phyloP scores from a whole-genome alignment of 495 filamentous ascomycete genomes.

The Extremus antarcticus region DNA sequence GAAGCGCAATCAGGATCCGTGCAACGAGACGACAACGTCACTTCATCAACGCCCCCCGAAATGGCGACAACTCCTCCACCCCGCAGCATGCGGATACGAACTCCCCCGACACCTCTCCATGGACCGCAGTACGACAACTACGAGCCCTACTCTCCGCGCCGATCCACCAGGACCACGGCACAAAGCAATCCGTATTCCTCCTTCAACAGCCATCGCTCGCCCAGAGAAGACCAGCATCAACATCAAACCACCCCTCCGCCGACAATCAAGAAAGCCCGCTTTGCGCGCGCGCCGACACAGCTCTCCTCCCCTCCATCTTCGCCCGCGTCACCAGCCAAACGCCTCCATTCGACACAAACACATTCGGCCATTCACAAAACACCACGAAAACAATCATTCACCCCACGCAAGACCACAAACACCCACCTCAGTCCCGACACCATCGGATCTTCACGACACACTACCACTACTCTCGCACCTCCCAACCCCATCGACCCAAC shows the following conservation, averaged over 20 bases:
- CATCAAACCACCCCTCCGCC: slow-evolving; percentile 23
- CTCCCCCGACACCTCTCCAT: slow-evolving; percentile 63
- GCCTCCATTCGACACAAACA: slow-evolving; percentile 24
- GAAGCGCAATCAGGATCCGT: background rate
- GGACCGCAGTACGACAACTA: slow-evolving; percentile 57
- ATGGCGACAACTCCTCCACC: slow-evolving; percentile 60
- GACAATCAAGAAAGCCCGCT: slow-evolving; percentile 17
- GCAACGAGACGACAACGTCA: slow-evolving; percentile 5
- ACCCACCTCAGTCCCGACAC: background rate
- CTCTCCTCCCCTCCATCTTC: slow-evolving; percentile 40
- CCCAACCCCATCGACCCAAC: slow-evolving; percentile 15
- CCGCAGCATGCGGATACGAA: slow-evolving; percentile 41
- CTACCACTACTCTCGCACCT: slow-evolving; percentile 13
- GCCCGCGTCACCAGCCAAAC: slow-evolving; percentile 37
- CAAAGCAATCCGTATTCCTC: slow-evolving; percentile 39
- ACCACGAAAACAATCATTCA: slow-evolving; percentile 9
- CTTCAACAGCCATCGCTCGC: slow-evolving; percentile 12
- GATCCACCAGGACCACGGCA: slow-evolving; percentile 39
- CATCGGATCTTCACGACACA: background rate
- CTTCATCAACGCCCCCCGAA: slow-evolving; percentile 5
- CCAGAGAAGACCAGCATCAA: background rate
- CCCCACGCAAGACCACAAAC: slow-evolving; percentile 1
- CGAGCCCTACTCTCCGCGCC: slow-evolving; percentile 56
- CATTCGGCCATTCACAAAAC: slow-evolving; percentile 11
- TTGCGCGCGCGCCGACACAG: slow-evolving; percentile 20